Evolutionary conservation across 139 green algal genomes (phyloP), one percentile per base, ranked within the genome.

Genomic region (Chlamydomonas sphaeroides): DNA sequence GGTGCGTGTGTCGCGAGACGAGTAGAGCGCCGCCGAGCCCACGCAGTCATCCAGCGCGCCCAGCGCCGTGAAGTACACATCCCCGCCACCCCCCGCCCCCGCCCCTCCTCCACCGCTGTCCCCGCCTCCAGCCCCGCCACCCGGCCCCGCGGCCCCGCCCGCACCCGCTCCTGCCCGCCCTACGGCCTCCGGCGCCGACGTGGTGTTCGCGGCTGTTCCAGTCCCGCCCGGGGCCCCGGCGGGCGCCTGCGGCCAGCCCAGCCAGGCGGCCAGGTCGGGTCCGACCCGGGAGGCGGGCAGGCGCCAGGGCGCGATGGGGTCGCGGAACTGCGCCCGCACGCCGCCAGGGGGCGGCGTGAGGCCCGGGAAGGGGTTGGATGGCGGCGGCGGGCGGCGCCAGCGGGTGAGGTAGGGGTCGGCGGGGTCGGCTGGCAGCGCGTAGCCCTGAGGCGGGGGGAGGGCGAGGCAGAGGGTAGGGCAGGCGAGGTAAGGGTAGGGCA

Each of bases 311-410:
- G 81, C 78, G n/a, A 84, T 56, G 11, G 88, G 88, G 68, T 91
- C 88, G 3, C 88, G 78, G 77, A 89, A 85, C 85, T 91, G 88
- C 10, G 85, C 80, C 25, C 84, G 78, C 18, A 78, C 84, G 66
- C 81, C 85, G 35, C 77, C 82, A 30, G 62, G 48, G 2, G 78
- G 78, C 28, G 59, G 77, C 38, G 25, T 2, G 36, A 84, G 66
- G 36, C 71, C 68, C 28, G 84, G n/a, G n/a, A n/a, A 69, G 4
- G 84, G 86, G 71, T 85, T 90, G 75, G 7, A 35, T n/a, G n/a
- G n/a, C 23, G 38, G 28, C 3, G 57, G 48, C 7, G 75, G 77
- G 45, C 88, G 88, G 67, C 59, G 66, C 88, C 88, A 92, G 32
- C 45, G 30, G 7, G 53, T 56, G 28, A 90, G 83, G 66, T 83